Evolutionary conservation across 345 rosid species (phyloP), one percentile per base, ranked within the genome.

Genomic region (Salix viminalis): DNA sequence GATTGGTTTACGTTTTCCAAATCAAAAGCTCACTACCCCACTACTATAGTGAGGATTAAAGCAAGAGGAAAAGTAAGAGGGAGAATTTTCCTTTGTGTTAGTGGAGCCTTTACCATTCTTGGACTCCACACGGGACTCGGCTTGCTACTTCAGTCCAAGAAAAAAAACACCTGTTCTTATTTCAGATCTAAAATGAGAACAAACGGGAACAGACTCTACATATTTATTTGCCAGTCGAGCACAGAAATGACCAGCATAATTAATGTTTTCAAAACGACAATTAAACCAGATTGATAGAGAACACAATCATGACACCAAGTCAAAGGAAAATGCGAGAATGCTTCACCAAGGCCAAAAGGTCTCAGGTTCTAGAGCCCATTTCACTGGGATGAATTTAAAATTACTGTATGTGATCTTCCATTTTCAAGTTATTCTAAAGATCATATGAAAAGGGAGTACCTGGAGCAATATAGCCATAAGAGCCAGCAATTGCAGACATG

Each of bases 391-490:
- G 9, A 72, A 19, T 4, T 2, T 19, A 56, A 56, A 56, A 56
- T 3, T 10, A 6, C 15, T 37, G 39, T 1, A 26, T 61, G 16
- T 21, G 1, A 32, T 46, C 52, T 64, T 37, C 18, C 15, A 7
- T 36, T 16, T n/a, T 30, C 44, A 1, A 19, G 58, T 50, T 50
- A 30, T 36, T n/a, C 9, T 28, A 21, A 60, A 30, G 23, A 41
- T 14, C 9, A 36, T 24, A 21, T 28, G 24, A 7, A 21, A 6
- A 4, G 23, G 6, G 34, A 10, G 6, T 84, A 91, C 93, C 91
- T 24, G 96, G 96, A 67, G 96, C 91, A 65, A 91, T 91, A 82
- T 91, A 89, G 80, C 96, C 96, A 65, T 91, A 91, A 73, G 91
- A 88, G 2, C 96, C 91, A 0, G 96, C 93, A 28, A 91, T 86